Evolutionary conservation across 495 filamentous ascomycete species (phyloP).

Genomic region (Aspergillus baeticus): DNA sequence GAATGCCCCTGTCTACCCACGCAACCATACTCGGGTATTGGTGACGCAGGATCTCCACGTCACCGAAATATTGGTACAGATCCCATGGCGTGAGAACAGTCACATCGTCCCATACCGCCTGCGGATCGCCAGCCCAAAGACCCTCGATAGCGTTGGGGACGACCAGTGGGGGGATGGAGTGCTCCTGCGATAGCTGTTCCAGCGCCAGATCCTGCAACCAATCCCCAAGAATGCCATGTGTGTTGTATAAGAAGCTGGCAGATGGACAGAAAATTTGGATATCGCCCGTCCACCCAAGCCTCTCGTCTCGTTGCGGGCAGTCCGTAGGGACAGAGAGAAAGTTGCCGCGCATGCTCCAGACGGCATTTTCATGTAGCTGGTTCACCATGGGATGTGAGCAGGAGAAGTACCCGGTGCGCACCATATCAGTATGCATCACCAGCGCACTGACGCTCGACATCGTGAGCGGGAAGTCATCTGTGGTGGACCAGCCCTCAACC

Average conservation of each 20-base stretch:
- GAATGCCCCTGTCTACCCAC: constrained; percentile 48
- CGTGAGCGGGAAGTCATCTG: neutral
- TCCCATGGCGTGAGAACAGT: constrained; percentile 45
- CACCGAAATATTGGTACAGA: constrained; percentile 42
- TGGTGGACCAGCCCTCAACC: neutral
- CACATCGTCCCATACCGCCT: constrained; percentile 51
- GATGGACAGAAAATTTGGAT: constrained; percentile 48
- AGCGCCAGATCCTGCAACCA: constrained; percentile 48
- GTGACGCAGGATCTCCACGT: constrained; percentile 35
- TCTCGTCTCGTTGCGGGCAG: constrained; percentile 56
- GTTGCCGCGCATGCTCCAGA: constrained; percentile 54
- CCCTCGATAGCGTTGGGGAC: constrained; percentile 35
- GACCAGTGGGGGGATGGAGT: constrained; percentile 31
- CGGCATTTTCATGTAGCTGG: constrained; percentile 46
- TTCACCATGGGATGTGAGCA: constrained; percentile 48
- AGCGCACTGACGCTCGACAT: neutral
- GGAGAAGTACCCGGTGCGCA: constrained; percentile 44
- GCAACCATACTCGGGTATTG: constrained; percentile 45
- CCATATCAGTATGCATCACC: constrained; percentile 52
- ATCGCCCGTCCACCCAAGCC: constrained; percentile 57
- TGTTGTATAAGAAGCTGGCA: constrained; percentile 50
- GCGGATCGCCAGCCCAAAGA: constrained; percentile 27
- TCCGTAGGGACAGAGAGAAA: constrained; percentile 55
- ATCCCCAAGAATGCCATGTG: constrained; percentile 45
- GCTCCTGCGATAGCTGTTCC: constrained; percentile 45